A percentile compares a stretch with the other conserved stretches of the same genome.
Evolutionary conservation across 768 basidiomycete genomes (phyloP).

Genomic region (Rhodotorula kratochvilovae): DNA sequence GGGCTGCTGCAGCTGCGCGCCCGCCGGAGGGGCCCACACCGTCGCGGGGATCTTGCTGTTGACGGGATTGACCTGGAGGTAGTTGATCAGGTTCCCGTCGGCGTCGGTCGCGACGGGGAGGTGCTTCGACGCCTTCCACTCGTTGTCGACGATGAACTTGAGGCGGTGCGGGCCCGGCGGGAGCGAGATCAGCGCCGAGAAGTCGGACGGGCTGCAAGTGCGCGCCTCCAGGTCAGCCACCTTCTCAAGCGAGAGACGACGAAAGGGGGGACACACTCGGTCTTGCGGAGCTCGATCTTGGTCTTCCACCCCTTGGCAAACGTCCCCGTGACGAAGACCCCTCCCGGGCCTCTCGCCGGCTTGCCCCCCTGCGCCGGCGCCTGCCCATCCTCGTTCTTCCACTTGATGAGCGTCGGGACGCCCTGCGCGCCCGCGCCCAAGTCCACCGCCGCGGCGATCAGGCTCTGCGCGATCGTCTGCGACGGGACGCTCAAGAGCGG

Average conservation of each 20-base stretch:
- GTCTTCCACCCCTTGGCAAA: slow-evolving; percentile 44
- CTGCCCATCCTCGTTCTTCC: slow-evolving; percentile 42
- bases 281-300: slow-evolving; percentile 44
- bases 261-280: slow-evolving; percentile 31
- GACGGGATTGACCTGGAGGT: slow-evolving; percentile 59
- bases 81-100: slow-evolving; percentile 83
- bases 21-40: not conserved
- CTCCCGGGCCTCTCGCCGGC: slow-evolving; percentile 33
- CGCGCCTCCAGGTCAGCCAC: not conserved
- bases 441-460: slow-evolving; percentile 42
- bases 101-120: slow-evolving; percentile 88
- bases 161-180: slow-evolving; percentile 88
- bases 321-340: slow-evolving; percentile 44
- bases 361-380: slow-evolving; percentile 2
- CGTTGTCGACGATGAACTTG: slow-evolving; percentile 89
- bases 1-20: not conserved
- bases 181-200: slow-evolving; percentile 50
- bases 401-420: slow-evolving; percentile 44
- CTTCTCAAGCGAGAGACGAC: not conserved
- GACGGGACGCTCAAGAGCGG: slow-evolving; percentile 31
- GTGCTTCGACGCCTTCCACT: slow-evolving; percentile 61
- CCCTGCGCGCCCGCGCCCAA: slow-evolving; percentile 40
- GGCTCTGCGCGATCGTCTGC: slow-evolving; percentile 22
- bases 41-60: slow-evolving; percentile 2
- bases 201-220: slow-evolving; percentile 34